Conservation (phyloP, 2,329 filamentous ascomycete genomes). For the Echinosphaeria canescens region DNA sequence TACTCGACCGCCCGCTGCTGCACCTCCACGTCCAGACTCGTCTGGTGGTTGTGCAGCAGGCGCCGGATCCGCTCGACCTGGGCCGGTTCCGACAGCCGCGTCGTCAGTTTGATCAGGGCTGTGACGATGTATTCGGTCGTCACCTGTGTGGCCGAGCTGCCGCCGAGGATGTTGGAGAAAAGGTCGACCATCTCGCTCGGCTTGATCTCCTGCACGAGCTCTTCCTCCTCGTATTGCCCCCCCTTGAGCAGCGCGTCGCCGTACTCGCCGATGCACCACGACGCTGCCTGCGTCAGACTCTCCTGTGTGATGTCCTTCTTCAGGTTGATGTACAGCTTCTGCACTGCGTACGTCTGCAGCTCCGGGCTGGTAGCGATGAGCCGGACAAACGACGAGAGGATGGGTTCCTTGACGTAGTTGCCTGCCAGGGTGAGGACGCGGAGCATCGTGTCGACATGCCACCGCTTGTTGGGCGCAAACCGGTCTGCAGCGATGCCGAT, state of each 20-base stretch:
- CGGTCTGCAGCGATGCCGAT: slow-evolving; percentile 94
- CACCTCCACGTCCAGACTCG: slow-evolving; percentile 83
- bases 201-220: slow-evolving; percentile 59
- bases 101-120: slow-evolving; percentile 84
- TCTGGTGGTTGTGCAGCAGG: slow-evolving; percentile 55
- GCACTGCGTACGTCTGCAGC: slow-evolving; percentile 86
- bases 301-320: slow-evolving; percentile 98
- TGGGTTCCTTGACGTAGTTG: slow-evolving; percentile 95
- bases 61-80: slow-evolving; percentile 73
- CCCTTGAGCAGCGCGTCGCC: slow-evolving; percentile 77
- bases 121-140: slow-evolving; percentile 94
- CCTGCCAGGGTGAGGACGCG: slow-evolving; percentile 83
- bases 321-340: slow-evolving; percentile 77
- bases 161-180: slow-evolving; percentile 83
- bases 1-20: slow-evolving; percentile 96
- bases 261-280: slow-evolving; percentile 97
- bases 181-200: slow-evolving; percentile 83
- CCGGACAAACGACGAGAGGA: slow-evolving; percentile 87
- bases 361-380: slow-evolving; percentile 89
- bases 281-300: slow-evolving; percentile 75
- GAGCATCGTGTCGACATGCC: slow-evolving; percentile 97
- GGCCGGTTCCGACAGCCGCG: slow-evolving; percentile 60
- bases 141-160: slow-evolving; percentile 79
- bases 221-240: slow-evolving; percentile 85
- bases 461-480: slow-evolving; percentile 90